Percentiles rank a stretch among this genome's conserved stretches.
These are phyloP conservation scores for Betula pendula DNA, from an alignment of 306 rosid species.

Conservation along the genomic window DNA sequence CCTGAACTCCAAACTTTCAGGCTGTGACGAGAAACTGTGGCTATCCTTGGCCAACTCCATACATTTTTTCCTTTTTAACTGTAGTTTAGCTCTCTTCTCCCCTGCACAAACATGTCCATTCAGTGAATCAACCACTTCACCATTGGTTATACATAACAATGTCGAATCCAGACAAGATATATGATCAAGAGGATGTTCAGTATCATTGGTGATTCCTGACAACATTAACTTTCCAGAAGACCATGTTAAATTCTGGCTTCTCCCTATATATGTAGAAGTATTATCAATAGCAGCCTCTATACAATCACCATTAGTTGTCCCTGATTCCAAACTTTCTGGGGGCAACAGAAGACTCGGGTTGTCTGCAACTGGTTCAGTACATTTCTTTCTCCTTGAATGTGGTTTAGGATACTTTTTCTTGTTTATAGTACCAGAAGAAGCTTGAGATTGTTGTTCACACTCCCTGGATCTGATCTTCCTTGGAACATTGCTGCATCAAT, in stretches of 20 bases:
- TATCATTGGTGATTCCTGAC: slow-evolving; percentile 22
- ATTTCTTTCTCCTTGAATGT: slow-evolving; percentile 12
- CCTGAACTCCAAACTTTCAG: neutral
- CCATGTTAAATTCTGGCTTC: slow-evolving; percentile 10
- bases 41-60: slow-evolving; percentile 5
- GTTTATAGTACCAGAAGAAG: slow-evolving; percentile 12
- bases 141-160: neutral
- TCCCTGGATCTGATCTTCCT: slow-evolving; percentile 41
- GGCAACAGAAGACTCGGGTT: slow-evolving; percentile 10
- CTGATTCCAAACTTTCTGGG: slow-evolving; percentile 4
- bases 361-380: slow-evolving; percentile 10
- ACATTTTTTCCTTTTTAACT: neutral
- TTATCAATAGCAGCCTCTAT: slow-evolving; percentile 11
- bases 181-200: slow-evolving; percentile 2
- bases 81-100: neutral
- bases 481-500: slow-evolving; percentile 48
- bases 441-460: slow-evolving; percentile 29
- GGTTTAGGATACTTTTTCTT: slow-evolving; percentile 8
- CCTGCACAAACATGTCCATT: neutral
- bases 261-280: neutral
- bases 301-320: slow-evolving; percentile 8
- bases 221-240: slow-evolving; percentile 29
- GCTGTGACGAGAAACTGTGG: slow-evolving; percentile 11
- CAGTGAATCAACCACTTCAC: slow-evolving; percentile 8
- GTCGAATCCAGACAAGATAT: slow-evolving; percentile 17